Evolutionary conservation across 257 asterid genomes (phyloP).

Genomic region (Orobanche coerulescens): DNA sequence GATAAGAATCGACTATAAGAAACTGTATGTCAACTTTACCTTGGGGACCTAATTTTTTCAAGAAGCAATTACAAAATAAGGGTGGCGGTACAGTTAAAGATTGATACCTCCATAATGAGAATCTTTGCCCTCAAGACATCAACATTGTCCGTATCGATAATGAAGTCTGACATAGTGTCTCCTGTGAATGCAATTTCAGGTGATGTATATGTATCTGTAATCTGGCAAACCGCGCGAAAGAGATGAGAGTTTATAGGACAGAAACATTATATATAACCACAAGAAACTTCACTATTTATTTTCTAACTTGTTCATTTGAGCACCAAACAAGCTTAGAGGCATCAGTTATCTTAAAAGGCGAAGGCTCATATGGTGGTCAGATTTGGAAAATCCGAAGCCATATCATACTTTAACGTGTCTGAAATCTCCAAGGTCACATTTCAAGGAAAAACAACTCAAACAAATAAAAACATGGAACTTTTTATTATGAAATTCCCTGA

Average conservation of each 20-base stretch:
- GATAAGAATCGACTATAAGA: background rate
- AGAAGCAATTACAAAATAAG: background rate
- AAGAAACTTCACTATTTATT: background rate
- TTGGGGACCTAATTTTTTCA: background rate
- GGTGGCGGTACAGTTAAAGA: slow-evolving; percentile 7
- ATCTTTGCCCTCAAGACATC: slow-evolving; percentile 77
- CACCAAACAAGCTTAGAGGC: slow-evolving; percentile 1
- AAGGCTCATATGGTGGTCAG: background rate
- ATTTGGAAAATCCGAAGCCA: background rate
- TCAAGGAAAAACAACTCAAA: background rate
- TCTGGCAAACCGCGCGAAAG: slow-evolving; percentile 56
- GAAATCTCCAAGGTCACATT: background rate
- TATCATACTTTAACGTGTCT: background rate
- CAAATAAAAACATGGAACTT: background rate
- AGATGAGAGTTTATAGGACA: too few relatives aligned
- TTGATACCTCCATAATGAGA: slow-evolving; percentile 81
- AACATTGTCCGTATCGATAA: slow-evolving; percentile 52
- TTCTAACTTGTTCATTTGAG: background rate
- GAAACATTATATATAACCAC: background rate
- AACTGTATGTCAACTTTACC: background rate
- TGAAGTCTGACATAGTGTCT: slow-evolving; percentile 89
- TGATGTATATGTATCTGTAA: slow-evolving; percentile 53
- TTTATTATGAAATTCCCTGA: background rate
- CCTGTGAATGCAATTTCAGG: slow-evolving; percentile 97
- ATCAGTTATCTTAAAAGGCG: background rate